Percentiles rank a stretch among this genome's conserved stretches.
These are phyloP conservation scores for Boletales sp. DNA, from an alignment of 768 basidiomycete genomes.

Conservation along the genomic window DNA sequence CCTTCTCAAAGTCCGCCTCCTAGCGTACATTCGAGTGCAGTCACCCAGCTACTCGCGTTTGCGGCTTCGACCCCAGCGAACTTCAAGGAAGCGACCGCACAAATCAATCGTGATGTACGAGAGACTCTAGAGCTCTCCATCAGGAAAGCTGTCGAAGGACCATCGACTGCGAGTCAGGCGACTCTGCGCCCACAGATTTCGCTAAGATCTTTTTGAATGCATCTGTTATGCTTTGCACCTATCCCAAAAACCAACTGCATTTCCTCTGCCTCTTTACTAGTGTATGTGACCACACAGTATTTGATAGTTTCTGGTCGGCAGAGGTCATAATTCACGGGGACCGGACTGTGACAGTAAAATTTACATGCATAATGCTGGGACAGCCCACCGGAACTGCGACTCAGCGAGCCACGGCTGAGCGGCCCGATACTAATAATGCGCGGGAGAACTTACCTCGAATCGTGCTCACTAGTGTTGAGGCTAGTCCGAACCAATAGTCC, in stretches of 20 bases:
- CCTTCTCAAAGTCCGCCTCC: conserved; percentile 41
- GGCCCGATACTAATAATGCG: too few relatives aligned
- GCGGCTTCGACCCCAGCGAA: conserved; percentile 67
- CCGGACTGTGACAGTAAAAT: too few relatives aligned
- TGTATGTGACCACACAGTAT: not conserved
- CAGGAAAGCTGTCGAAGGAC: conserved; percentile 64
- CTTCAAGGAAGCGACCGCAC: conserved; percentile 82
- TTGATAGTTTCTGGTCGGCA: too few relatives aligned
- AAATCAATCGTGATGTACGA: conserved; percentile 53
- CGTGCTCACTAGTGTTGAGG: too few relatives aligned
- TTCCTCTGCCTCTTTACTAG: not conserved
- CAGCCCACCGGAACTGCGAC: too few relatives aligned
- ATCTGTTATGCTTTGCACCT: not conserved
- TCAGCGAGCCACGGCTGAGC: too few relatives aligned
- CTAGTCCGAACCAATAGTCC: too few relatives aligned
- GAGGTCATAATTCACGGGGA: too few relatives aligned
- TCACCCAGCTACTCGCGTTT: conserved; percentile 65
- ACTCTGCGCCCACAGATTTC: conserved; percentile 74
- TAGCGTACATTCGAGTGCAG: conserved; percentile 52
- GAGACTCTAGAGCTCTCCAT: conserved; percentile 74
- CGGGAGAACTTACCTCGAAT: too few relatives aligned
- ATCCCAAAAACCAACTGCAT: not conserved
- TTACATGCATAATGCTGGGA: too few relatives aligned
- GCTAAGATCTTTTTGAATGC: conserved; percentile 57
- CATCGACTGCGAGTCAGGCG: conserved; percentile 31